These are phyloP conservation scores for Talaromyces proteolyticus DNA, from an alignment of 495 filamentous ascomycete species.

Conservation along the genomic window DNA sequence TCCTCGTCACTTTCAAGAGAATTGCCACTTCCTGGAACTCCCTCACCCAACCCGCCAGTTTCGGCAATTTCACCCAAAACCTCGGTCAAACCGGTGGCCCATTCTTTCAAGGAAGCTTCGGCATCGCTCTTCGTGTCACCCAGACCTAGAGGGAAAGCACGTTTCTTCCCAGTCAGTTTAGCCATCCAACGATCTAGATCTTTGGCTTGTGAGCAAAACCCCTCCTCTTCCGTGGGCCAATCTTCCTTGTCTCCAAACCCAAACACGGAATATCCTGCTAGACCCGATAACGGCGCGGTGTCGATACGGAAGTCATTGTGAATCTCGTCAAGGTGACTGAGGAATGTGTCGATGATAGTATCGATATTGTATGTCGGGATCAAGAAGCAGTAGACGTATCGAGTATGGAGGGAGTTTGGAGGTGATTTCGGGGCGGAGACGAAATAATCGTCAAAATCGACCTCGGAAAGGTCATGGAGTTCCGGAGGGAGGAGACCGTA, in stretches of 20 bases:
- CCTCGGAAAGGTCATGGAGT: conserved; percentile 73
- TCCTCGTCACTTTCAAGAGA: conserved; percentile 70
- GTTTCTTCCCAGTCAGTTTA: conserved; percentile 72
- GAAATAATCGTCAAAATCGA: conserved; percentile 91
- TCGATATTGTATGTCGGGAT: conserved; percentile 91
- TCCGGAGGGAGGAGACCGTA: conserved; percentile 49
- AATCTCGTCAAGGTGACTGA: conserved; percentile 80
- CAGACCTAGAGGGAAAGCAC: conserved; percentile 80
- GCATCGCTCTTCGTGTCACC: conserved; percentile 77
- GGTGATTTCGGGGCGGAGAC: conserved; percentile 48
- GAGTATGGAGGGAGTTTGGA: conserved; percentile 42
- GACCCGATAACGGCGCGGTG: conserved; percentile 67
- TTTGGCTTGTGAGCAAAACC: conserved; percentile 85
- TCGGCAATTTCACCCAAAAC: conserved; percentile 55
- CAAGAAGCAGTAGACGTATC: conserved; percentile 77
- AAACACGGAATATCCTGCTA: conserved; percentile 89
- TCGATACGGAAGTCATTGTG: conserved; percentile 96
- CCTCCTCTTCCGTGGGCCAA: conserved; percentile 86
- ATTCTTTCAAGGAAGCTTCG: conserved; percentile 60
- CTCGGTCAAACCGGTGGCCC: conserved; percentile 69
- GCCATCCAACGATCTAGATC: conserved; percentile 95
- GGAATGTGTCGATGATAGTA: conserved; percentile 72
- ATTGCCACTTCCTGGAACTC: conserved; percentile 74
- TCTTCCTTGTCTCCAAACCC: conserved; percentile 86
- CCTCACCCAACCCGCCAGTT: conserved; percentile 68